Evolutionary conservation across 768 basidiomycete genomes (phyloP).

Genomic region (Rhodocollybia butyracea): DNA sequence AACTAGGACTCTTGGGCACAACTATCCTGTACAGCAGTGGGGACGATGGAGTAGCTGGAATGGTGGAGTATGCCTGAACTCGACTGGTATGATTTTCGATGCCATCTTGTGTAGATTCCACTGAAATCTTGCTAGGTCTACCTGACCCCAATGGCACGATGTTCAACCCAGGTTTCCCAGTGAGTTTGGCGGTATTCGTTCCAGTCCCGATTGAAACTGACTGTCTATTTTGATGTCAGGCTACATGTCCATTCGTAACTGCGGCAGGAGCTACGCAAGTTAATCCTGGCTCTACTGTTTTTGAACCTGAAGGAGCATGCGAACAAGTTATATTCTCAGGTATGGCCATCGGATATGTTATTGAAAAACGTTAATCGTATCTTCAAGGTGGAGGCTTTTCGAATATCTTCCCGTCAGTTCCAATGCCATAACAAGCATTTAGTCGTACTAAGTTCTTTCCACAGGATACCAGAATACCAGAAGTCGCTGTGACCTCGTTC

Average conservation of each 20-base stretch:
- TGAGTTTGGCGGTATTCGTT: neutral
- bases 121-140: constrained; percentile 6
- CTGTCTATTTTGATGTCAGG: constrained; percentile 19
- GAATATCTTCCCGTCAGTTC: constrained; percentile 33
- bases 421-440: neutral
- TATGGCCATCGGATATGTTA: too few species aligned
- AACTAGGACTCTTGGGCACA: constrained; percentile 35
- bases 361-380: too few species aligned
- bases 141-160: constrained; percentile 15
- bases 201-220: neutral
- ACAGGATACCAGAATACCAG: constrained; percentile 44
- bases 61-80: constrained; percentile 21
- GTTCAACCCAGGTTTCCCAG: constrained; percentile 23
- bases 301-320: constrained; percentile 44
- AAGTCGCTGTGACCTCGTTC: constrained; percentile 36
- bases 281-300: constrained; percentile 38
- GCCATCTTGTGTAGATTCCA: neutral
- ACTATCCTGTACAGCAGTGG: constrained; percentile 34
- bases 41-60: constrained; percentile 35
- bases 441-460: constrained; percentile 18
- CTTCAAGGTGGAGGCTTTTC: constrained; percentile 58
- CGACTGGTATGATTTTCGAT: constrained; percentile 6
- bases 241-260: constrained; percentile 47
- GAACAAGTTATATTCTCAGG: constrained; percentile 42
- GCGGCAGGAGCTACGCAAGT: constrained; percentile 52